A percentile compares a stretch with the other conserved stretches of the same genome.
These are phyloP conservation scores for Penicillium paradoxum DNA, from an alignment of 495 filamentous ascomycete genomes.

Conservation along the genomic window DNA sequence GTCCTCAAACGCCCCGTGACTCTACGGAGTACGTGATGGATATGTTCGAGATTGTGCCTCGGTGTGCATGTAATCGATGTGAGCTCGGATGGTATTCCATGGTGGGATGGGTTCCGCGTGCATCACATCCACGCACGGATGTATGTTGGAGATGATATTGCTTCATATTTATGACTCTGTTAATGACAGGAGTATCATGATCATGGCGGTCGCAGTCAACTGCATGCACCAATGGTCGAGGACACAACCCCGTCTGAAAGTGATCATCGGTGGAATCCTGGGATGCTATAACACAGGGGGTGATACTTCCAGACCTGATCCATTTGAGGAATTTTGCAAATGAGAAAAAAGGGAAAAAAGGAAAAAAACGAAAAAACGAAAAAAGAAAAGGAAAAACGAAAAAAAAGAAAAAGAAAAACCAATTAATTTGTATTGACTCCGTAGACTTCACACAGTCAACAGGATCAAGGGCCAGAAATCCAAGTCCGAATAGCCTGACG, in stretches of 20 bases:
- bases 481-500: background rate
- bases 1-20: background rate
- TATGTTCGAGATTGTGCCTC: background rate
- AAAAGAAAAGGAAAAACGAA: background rate
- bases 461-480: background rate
- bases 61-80: background rate
- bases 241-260: conserved; percentile 17
- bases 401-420: background rate
- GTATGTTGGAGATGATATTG: background rate
- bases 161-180: background rate
- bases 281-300: background rate
- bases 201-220: conserved; percentile 18
- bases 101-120: conserved; percentile 21
- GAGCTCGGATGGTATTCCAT: conserved; percentile 20
- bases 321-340: background rate
- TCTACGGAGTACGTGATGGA: background rate
- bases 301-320: conserved; percentile 6
- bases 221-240: conserved; percentile 28
- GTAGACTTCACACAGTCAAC: background rate
- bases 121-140: conserved; percentile 6
- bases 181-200: conserved; percentile 24
- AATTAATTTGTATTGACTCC: too few relatives aligned
- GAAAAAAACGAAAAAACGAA: too few relatives aligned
- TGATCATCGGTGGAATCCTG: conserved; percentile 17
- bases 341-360: too few relatives aligned